Percentiles rank a stretch among this genome's conserved stretches.
Evolutionary conservation across 1,284 basidiomycete genomes (phyloP).

Genomic region (Cronartium quercuum): DNA sequence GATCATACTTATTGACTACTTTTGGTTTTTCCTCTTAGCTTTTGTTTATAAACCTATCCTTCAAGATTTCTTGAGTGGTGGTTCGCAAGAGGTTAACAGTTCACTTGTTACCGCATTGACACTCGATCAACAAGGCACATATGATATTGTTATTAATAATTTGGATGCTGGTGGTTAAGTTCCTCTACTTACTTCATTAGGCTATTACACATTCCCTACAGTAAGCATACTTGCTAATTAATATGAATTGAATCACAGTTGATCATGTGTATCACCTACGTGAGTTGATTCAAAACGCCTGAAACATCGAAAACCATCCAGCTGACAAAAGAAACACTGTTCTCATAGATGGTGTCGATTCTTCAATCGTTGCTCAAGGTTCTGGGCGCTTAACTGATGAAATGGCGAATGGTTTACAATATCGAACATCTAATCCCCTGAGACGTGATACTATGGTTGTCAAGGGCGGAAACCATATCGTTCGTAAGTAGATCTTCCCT

Average conservation of each 20-base stretch:
- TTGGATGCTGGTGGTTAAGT: slow-evolving; percentile 40
- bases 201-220: too few relatives aligned
- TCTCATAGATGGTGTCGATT: background rate
- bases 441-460: background rate
- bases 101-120: background rate
- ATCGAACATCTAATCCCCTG: background rate
- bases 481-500: background rate
- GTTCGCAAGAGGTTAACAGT: background rate
- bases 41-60: background rate
- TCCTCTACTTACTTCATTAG: background rate
- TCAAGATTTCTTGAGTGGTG: background rate
- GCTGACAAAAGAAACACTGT: background rate
- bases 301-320: too few relatives aligned
- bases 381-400: background rate
- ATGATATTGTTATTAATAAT: slow-evolving; percentile 49
- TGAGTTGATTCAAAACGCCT: background rate
- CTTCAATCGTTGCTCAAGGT: background rate
- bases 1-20: too few relatives aligned
- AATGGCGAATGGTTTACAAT: background rate
- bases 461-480: background rate
- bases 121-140: slow-evolving; percentile 33
- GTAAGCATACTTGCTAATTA: background rate
- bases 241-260: background rate
- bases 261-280: background rate
- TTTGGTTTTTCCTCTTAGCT: too few relatives aligned